Evolutionary conservation across 768 basidiomycete genomes (phyloP).

Genomic region (Hortiboletus flavorubellus): DNA sequence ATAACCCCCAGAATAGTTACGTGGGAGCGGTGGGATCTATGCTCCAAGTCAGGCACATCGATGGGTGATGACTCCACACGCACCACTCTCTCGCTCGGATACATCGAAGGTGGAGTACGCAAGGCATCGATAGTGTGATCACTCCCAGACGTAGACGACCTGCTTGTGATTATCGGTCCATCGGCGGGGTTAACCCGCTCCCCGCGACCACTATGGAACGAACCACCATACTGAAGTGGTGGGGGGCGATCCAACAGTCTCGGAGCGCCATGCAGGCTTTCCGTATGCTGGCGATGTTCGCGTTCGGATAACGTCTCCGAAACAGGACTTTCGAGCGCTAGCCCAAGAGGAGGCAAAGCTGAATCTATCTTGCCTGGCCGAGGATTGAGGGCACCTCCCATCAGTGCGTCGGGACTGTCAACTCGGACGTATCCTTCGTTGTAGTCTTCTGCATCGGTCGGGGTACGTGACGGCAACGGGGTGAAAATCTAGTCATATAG

Average conservation of each 20-base stretch:
- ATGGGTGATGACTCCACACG: not conserved
- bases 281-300: slow-evolving; percentile 16
- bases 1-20: slow-evolving; percentile 16
- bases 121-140: slow-evolving; percentile 31
- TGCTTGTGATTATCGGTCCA: slow-evolving; percentile 16
- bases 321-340: slow-evolving; percentile 13
- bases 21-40: slow-evolving; percentile 32
- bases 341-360: slow-evolving; percentile 23
- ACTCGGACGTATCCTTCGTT: slow-evolving; percentile 32
- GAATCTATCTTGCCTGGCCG: slow-evolving; percentile 26
- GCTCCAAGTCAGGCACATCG: not conserved
- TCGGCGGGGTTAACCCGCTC: slow-evolving; percentile 15
- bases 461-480: slow-evolving; percentile 31
- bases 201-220: slow-evolving; percentile 22
- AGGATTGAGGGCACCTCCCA: slow-evolving; percentile 33
- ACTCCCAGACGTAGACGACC: slow-evolving; percentile 24
- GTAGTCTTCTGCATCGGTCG: slow-evolving; percentile 32
- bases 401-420: slow-evolving; percentile 29
- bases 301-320: slow-evolving; percentile 25
- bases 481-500: slow-evolving; percentile 26
- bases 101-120: slow-evolving; percentile 17
- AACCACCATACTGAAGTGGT: slow-evolving; percentile 12
- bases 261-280: slow-evolving; percentile 19
- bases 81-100: slow-evolving; percentile 29
- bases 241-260: slow-evolving; percentile 25